Evolutionary conservation across 345 rosid species (phyloP), one percentile per base, ranked within the genome.

Genomic region (Erucastrum elatum): DNA sequence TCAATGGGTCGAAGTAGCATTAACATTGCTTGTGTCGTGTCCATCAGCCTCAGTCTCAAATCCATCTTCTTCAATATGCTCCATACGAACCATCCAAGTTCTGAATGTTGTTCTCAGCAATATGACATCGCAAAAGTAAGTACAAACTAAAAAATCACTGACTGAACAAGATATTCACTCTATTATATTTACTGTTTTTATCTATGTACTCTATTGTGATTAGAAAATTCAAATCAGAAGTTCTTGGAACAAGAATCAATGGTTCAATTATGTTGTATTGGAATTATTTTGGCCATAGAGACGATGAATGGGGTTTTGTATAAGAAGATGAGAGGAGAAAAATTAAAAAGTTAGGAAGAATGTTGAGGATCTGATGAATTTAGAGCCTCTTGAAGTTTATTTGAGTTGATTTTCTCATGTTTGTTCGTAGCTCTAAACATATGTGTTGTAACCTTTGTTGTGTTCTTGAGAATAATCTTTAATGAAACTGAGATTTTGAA

Each of bases 31-130:
- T 86, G 84, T 5, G 89, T 90, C 0, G 76, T 87, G 78, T 90
- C 30, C 30, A 29, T 29, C 30, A 29, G 30, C 30, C 30, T 29
- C 30, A 29, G 30, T 29, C 30, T 29, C 30, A 29, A 29, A 29
- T 29, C 30, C 30, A 29, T 29, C 30, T 29, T 96, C 13, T 91
- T 77, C 58, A 92, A 33, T 33, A 92, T 53, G 71, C 71, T 25
- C 96, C 98, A 0, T 84, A 88, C 3, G 94, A 94, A 11, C 78
- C 0, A 71, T 94, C 1, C 97, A 94, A 73, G 90, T 62, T 13
- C 87, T 92, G 0, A 97, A 92, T 70, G 78, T 88, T 62, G 96
- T 86, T 66, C 88, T 92, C 0, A 60, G 96, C 49, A 80, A 83
- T 0, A 0, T 31, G 3, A 90, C 92, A 0, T 88, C 90, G 0